Base-by-base conservation (phyloP, 306 rosid species). In the Myrica gale region DNA sequence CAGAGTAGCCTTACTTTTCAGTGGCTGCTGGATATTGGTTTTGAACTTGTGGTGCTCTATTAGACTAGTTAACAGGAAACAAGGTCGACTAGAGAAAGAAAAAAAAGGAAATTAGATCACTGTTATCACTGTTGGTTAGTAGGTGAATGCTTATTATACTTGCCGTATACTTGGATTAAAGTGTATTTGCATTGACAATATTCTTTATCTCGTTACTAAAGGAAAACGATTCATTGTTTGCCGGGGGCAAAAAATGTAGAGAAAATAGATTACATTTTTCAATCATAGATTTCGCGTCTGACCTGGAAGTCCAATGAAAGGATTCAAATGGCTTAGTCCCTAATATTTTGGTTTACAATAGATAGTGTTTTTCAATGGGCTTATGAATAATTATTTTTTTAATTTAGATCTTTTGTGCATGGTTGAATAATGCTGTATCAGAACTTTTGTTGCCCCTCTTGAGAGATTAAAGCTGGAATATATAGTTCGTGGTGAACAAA, bases 381-480 rank as follows among this genome's bases (percentile, higher is more conserved):
- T 17, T 66, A 1, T 41, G 21, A 0, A 1, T 65, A 57, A 20
- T 19, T 8, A 21, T 65, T n/a, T 2, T 16, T 19, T 21, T 42
- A 21, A 10, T 39, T 63, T 58, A 21, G 21, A 57, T 74, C 42
- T 37, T 37, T n/a, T 70, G 80, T 57, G 7, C 57, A 50, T 67
- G 37, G 4, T 37, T 17, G 0, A 17, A 5, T 78, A 44, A 71
- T 74, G 58, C 53, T 76, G 37, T 54, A 61, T 71, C 89, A 95
- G 99, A 83, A 95, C 99, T 68, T 90, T 89, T 82, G 97, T 95
- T 54, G 99, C 99, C 2, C 99, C 99, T 1, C 97, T 95, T 50
- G 99, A 95, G 85, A 92, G 99, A 78, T 92, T 95, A 13, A 95
- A 95, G 93, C 86, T 95, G 88, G 99, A 95, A 66, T 95, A 95